Evolutionary conservation across 352 stramenopile species (phyloP).

Genomic region (Phytophthora fragariaefolia): DNA sequence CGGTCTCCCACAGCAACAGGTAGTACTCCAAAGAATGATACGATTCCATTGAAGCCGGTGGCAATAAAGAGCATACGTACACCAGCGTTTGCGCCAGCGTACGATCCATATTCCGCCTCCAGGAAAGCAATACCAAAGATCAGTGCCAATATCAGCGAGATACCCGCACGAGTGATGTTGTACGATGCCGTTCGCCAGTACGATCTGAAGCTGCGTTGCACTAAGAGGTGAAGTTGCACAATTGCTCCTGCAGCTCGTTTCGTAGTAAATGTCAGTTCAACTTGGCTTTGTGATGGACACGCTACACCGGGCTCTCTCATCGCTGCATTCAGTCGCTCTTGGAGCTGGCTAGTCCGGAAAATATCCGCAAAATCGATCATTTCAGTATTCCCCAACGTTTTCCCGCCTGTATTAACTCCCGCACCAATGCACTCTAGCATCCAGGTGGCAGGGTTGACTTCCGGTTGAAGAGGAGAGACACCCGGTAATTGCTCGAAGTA

Average conservation of each 20-base stretch:
- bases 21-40: conserved; percentile 84
- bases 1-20: conserved; percentile 83
- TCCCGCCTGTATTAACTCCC: conserved; percentile 33
- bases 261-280: conserved; percentile 14
- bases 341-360: conserved; percentile 47
- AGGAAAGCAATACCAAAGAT: conserved; percentile 84
- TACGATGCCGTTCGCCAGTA: conserved; percentile 77
- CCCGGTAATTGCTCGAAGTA: conserved; percentile 60
- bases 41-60: conserved; percentile 85
- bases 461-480: conserved; percentile 37
- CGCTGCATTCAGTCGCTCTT: conserved; percentile 20
- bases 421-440: conserved; percentile 79
- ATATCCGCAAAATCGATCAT: conserved; percentile 43
- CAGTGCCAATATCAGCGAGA: conserved; percentile 75
- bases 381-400: conserved; percentile 6
- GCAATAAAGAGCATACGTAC: conserved; percentile 88
- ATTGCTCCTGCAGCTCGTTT: conserved; percentile 4
- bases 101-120: conserved; percentile 52
- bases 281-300: conserved; percentile 29
- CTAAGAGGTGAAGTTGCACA: conserved; percentile 45
- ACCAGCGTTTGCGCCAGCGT: conserved; percentile 52
- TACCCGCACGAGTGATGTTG: conserved; percentile 73
- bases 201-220: conserved; percentile 42
- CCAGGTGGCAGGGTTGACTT: conserved; percentile 78
- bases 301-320: conserved; percentile 43